Evolutionary conservation across 345 rosid species (phyloP), one percentile per base, ranked within the genome.

Genomic region (Pelargonium nanum): DNA sequence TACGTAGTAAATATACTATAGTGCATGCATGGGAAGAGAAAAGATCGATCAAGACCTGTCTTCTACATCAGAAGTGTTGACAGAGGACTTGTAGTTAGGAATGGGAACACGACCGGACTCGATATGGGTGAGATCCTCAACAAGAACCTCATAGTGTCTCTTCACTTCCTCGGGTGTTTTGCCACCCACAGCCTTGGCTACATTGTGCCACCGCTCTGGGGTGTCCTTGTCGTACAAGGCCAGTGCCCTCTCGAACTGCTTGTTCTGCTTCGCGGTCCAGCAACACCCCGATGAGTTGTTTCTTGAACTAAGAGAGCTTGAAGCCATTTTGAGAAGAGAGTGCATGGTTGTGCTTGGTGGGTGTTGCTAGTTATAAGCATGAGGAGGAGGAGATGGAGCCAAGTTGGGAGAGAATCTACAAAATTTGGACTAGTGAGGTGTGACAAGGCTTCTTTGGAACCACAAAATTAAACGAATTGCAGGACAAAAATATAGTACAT

Each of bases 211-310:
- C 1, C 87, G 70, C 17, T 79, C 87, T 0, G 82, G 84, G 2
- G 87, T 77, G 40, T 82, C 84, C 78, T 71, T 74, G 21, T 82
- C 87, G 13, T 70, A 75, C 70, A 64, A 28, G 16, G 84, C 87
- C 16, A 82, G 66, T 6, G 84, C 87, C 70, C 65, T 73, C 16
- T 82, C 84, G 32, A 82, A 82, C 71, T 65, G 62, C 30, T 82
- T 82, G 79, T 82, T 82, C 54, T 82, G 79, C 60, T 68, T 73
- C n/a, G 75, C 48, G 12, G 84, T 79, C 84, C 87, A 82, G 0
- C 77, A 34, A 10, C 68, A 61, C 9, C 62, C 64, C 0, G 77
- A 65, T n/a, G n/a, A n/a, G 26, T 53, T 66, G 53, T 50, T 50
- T 45, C 62, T 59, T 23, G 75, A 71, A n/a, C 66, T 26, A 7